Evolutionary conservation across 2,329 filamentous ascomycete species (phyloP).

Genomic region (Colletotrichum nymphaeae): DNA sequence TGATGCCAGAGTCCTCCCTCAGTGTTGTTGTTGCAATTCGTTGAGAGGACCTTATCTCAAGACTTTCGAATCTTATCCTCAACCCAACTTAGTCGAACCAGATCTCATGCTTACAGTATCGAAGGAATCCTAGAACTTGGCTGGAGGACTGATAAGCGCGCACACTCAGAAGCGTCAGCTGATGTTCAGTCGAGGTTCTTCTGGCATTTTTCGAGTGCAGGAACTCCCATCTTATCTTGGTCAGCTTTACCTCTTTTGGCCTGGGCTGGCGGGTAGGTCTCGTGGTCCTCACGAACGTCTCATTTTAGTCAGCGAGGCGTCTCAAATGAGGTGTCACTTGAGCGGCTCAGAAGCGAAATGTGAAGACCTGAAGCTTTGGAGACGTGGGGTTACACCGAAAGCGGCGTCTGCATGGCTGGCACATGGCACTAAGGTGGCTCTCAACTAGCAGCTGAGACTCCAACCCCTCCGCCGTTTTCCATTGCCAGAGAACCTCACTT

Average conservation of each 20-base stretch:
- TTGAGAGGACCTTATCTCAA: not conserved
- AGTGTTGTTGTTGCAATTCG: not conserved
- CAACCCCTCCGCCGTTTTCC: not conserved
- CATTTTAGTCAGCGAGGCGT: not conserved
- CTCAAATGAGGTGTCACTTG: slow-evolving; percentile 3
- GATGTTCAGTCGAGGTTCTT: not conserved
- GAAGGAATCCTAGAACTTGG: not conserved
- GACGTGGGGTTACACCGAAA: not conserved
- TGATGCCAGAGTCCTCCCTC: too few relatives aligned
- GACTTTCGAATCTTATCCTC: too few relatives aligned
- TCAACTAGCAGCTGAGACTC: slow-evolving; percentile 13
- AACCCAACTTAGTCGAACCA: not conserved
- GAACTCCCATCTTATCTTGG: not conserved
- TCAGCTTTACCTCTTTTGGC: not conserved
- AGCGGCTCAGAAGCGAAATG: not conserved
- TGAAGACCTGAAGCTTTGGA: not conserved
- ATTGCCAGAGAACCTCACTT: not conserved
- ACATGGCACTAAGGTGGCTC: slow-evolving; percentile 12
- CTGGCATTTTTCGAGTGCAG: not conserved
- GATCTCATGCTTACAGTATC: not conserved
- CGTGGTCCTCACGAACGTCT: not conserved
- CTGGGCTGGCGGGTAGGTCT: not conserved
- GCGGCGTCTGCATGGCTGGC: slow-evolving; percentile 24
- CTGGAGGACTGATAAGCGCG: not conserved
- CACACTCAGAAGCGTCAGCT: not conserved